Conservation (phyloP, 1,284 basidiomycete genomes). For the Cryptococcus sp. region DNA sequence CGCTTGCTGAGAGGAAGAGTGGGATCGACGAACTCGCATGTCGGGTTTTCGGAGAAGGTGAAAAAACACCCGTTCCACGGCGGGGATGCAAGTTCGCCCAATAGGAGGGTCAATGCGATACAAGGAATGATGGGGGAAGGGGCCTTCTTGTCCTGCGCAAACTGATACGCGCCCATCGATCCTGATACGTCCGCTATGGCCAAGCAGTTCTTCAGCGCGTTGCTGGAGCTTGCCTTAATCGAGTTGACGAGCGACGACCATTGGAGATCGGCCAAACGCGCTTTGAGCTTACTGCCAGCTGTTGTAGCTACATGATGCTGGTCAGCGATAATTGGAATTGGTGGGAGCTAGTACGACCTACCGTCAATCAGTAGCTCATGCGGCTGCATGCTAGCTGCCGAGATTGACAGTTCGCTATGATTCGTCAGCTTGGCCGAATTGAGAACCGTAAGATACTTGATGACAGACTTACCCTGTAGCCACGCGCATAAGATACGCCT, state of each 20-base stretch:
- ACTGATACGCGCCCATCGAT: constrained; percentile 62
- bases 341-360: constrained; percentile 2
- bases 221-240: constrained; percentile 58
- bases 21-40: constrained; percentile 59
- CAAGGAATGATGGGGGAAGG: constrained; percentile 62
- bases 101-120: constrained; percentile 66
- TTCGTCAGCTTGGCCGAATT: constrained; percentile 1
- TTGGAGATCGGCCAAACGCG: constrained; percentile 61
- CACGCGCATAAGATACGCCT: constrained; percentile 61
- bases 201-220: constrained; percentile 62
- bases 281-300: constrained; percentile 25
- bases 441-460: background rate
- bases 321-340: no score
- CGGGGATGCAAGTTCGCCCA: constrained; percentile 63
- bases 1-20: constrained; percentile 49
- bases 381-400: constrained; percentile 35
- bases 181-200: constrained; percentile 73
- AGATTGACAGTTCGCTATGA: constrained; percentile 10
- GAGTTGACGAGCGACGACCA: constrained; percentile 64
- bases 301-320: no score
- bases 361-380: constrained; percentile 34
- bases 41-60: constrained; percentile 63
- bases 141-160: constrained; percentile 4
- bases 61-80: constrained; percentile 69
- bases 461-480: constrained; percentile 54